Conservation (phyloP, 140 eudicot genomes). For the Flaveria floridana region DNA sequence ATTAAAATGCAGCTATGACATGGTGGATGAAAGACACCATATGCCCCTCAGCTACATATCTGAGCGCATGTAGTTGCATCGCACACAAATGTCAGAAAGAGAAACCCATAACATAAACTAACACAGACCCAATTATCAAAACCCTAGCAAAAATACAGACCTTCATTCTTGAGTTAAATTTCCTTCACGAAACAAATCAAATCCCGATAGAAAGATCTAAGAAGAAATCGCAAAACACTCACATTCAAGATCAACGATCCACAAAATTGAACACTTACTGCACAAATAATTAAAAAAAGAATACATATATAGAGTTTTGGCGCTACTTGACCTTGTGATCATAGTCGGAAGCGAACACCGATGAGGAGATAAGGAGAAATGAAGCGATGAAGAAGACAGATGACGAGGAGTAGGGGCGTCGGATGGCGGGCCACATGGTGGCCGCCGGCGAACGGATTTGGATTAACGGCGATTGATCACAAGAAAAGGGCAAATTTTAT, state of each 20-base stretch:
- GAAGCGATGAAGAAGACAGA: conserved; percentile 24
- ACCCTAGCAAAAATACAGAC: conserved; percentile 30
- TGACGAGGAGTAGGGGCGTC: conserved; percentile 31
- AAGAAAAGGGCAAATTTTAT: not conserved
- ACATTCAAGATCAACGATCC: conserved; percentile 36
- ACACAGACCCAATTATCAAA: conserved; percentile 39
- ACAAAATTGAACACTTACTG: conserved; percentile 23
- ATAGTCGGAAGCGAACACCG: conserved; percentile 68
- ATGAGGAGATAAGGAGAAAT: conserved; percentile 37
- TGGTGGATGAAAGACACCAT: not conserved
- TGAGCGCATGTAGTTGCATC: conserved; percentile 9
- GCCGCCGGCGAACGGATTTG: conserved; percentile 50
- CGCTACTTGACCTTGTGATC: conserved; percentile 59
- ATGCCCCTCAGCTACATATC: conserved; percentile 6
- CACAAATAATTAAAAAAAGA: not conserved
- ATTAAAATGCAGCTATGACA: not conserved
- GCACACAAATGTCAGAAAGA: conserved; percentile 4
- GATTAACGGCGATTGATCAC: conserved; percentile 39
- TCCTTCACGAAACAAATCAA: conserved; percentile 12
- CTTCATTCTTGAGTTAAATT: conserved; percentile 21
- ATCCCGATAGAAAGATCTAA: conserved; percentile 30
- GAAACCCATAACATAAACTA: conserved; percentile 10
- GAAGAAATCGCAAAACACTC: not conserved
- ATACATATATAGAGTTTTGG: not conserved
- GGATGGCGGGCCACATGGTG: conserved; percentile 52